Conservation (phyloP, 805 yeast genomes). For the Starmerella bombi region DNA sequence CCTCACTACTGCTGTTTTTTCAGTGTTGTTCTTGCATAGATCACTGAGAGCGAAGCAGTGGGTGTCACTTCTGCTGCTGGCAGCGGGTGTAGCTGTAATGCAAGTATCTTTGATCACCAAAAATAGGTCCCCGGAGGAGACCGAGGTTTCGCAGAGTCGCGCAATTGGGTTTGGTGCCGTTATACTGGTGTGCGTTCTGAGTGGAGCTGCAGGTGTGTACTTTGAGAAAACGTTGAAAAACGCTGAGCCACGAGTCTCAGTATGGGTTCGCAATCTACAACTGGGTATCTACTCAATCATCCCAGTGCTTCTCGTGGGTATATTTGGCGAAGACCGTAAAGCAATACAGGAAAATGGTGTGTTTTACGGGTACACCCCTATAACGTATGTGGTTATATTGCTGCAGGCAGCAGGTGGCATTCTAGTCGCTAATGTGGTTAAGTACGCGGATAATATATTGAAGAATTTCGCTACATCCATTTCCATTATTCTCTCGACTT, state of each 20-base stretch:
- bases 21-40: conserved; percentile 29
- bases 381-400: conserved; percentile 30
- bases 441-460: conserved; percentile 33
- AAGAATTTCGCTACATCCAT: conserved; percentile 33
- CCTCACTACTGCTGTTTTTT: conserved; percentile 32
- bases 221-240: conserved; percentile 33
- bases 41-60: conserved; percentile 27
- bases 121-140: conserved; percentile 22
- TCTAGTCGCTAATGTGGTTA: conserved; percentile 33
- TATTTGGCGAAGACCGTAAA: conserved; percentile 27
- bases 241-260: conserved; percentile 25
- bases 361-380: conserved; percentile 30
- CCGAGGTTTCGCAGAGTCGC: conserved; percentile 12
- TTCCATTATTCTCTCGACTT: conserved; percentile 30
- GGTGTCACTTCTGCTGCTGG: conserved; percentile 29
- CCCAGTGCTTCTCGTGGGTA: conserved; percentile 31
- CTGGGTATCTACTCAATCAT: conserved; percentile 30
- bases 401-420: conserved; percentile 33
- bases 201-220: conserved; percentile 34
- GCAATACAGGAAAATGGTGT: conserved; percentile 28
- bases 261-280: conserved; percentile 33
- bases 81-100: conserved; percentile 31
- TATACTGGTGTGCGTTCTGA: conserved; percentile 28
- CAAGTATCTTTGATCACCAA: no score
- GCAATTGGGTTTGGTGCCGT: conserved; percentile 29